Base-by-base conservation (phyloP, 345 rosid genomes). In the Anacardium occidentale region DNA sequence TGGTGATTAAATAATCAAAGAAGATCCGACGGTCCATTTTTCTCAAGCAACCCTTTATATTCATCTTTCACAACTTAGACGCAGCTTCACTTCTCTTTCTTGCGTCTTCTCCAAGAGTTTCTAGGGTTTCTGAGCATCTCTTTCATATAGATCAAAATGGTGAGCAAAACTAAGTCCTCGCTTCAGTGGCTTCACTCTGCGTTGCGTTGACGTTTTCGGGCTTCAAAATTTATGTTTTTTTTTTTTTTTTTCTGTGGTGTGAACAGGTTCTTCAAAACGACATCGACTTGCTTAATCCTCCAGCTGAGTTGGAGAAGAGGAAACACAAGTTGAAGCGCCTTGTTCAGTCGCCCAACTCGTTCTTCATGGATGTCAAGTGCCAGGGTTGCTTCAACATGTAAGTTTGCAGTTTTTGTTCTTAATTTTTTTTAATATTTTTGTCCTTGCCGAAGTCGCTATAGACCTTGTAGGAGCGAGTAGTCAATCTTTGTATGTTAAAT, bases 381-480 rank as follows among this genome's bases (percentile, higher is more conserved):
- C 88, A 83, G 55, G 87, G 90, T 20, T 87, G 90, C 76, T 87
- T 87, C 68, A 81, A 81, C 79, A 87, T 87, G 90, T 85, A 77
- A 77, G 79, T 20, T 57, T 32, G 2, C 7, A 0, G 0, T 25
- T 5, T 25, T 0, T 1, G 42, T 1, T 17, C 45, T 5, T 21
- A 21, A 47, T 8, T 9, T 15, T 47, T 47, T 47, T 47, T 47
- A 15, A 1, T 29, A 10, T 9, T 47, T 10, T 47, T 47, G 3
- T 10, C 14, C 13, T 1, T 44, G 48, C 48, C 1, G 3, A 29
- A 29, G 3, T 29, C 3, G 1, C 32, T 29, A 29, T 29, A 29
- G 32, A 29, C 32, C 32, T 29, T 29, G 32, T 29, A 29, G 32
- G 3, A 29, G 32, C 32, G 3, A 29, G 32, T 29, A 29, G 1